These are phyloP conservation scores for Elsinoe perseae DNA, from an alignment of 2,329 filamentous ascomycete species.

Conservation along the genomic window DNA sequence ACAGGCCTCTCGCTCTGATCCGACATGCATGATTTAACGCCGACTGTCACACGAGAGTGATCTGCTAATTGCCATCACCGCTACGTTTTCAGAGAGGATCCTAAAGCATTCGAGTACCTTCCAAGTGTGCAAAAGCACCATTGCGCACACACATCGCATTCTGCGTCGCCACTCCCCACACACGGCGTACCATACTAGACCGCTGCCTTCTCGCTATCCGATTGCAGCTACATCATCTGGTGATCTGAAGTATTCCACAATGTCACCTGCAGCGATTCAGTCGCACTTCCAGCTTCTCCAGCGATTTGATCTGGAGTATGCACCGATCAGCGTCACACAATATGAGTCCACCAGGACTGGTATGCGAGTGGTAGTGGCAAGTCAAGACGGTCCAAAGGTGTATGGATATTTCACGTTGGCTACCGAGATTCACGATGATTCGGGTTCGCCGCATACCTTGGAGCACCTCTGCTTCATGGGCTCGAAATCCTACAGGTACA, in stretches of 20 bases:
- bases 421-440: constrained; percentile 96
- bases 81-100: too few species aligned
- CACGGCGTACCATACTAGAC: too few species aligned
- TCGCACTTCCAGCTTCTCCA: constrained; percentile 74
- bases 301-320: constrained; percentile 82
- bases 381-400: constrained; percentile 89
- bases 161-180: too few species aligned
- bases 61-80: too few species aligned
- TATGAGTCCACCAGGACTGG: constrained; percentile 94
- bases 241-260: too few species aligned
- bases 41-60: not conserved
- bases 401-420: constrained; percentile 91
- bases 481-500: constrained; percentile 87
- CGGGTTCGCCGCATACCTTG: constrained; percentile 62
- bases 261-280: constrained; percentile 8
- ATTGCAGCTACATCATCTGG: too few species aligned
- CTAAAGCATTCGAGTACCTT: too few species aligned
- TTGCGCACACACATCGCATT: too few species aligned
- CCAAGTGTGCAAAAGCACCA: too few species aligned
- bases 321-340: constrained; percentile 78
- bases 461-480: constrained; percentile 55
- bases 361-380: constrained; percentile 87
- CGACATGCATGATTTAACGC: not conserved
- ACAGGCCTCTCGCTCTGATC: not conserved
- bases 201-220: too few species aligned